Evolutionary conservation across 768 basidiomycete species (phyloP).

Genomic region (Amanita pseudoporphyria): DNA sequence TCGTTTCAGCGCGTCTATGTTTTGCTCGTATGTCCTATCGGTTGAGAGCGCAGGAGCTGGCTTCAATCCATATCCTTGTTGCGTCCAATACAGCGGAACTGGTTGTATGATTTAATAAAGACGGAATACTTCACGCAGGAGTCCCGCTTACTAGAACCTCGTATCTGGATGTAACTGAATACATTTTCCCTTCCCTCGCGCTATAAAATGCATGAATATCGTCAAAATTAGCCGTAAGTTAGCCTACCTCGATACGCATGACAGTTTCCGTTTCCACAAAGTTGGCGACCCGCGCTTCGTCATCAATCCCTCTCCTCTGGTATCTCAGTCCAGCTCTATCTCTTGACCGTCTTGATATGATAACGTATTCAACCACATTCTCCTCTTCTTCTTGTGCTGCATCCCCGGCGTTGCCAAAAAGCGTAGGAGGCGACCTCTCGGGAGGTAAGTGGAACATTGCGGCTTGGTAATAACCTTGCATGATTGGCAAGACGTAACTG

Average conservation of each 20-base stretch:
- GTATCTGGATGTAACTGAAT: conserved; percentile 83
- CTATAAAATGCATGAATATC: conserved; percentile 26
- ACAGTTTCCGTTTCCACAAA: conserved; percentile 95
- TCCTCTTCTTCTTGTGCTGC: neutral
- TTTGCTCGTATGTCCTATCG: conserved; percentile 66
- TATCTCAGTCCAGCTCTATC: conserved; percentile 91
- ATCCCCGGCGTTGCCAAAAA: neutral
- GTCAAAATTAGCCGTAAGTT: neutral
- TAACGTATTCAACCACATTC: conserved; percentile 55
- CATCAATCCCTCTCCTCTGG: conserved; percentile 90
- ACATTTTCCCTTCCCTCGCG: conserved; percentile 67
- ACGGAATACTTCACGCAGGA: conserved; percentile 1
- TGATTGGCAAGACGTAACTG: conserved; percentile 79
- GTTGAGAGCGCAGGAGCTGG: conserved; percentile 73
- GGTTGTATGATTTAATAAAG: conserved; percentile 10
- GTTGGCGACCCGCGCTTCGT: conserved; percentile 89
- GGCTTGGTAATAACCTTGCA: conserved; percentile 88
- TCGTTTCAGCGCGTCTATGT: conserved; percentile 55
- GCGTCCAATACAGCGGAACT: conserved; percentile 94
- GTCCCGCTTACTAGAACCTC: conserved; percentile 71
- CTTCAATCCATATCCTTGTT: conserved; percentile 78
- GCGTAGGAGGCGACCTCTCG: conserved; percentile 19
- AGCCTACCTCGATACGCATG: conserved; percentile 64
- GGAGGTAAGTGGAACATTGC: conserved; percentile 56
- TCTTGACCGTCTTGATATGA: conserved; percentile 80